A percentile compares a stretch with the other conserved stretches of the same genome.
phyloP scores from a whole-genome alignment of 1,139 yeast genomes.

The Candida tetrigidarum region DNA sequence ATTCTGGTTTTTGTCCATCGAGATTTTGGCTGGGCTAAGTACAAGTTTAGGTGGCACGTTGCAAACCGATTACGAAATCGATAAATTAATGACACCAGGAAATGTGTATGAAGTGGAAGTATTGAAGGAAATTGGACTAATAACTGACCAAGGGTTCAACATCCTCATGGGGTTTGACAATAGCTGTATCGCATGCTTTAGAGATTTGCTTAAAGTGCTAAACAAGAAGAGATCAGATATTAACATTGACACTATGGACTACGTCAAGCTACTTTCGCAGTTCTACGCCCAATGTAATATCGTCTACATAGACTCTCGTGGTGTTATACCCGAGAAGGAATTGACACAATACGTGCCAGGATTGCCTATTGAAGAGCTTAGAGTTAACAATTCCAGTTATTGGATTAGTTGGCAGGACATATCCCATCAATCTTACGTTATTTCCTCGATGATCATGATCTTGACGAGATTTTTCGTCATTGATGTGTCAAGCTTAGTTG shows the following conservation, averaged over 20 bases:
- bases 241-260: conserved; percentile 18
- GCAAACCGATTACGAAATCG: conserved; percentile 49
- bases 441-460: conserved; percentile 29
- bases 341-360: conserved; percentile 15
- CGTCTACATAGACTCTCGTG: conserved; percentile 14
- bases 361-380: conserved; percentile 18
- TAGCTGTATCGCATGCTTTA: conserved; percentile 46
- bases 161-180: conserved; percentile 58
- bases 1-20: conserved; percentile 65
- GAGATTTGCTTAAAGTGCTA: conserved; percentile 53
- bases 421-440: conserved; percentile 33
- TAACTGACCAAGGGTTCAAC: conserved; percentile 52
- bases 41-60: conserved; percentile 67
- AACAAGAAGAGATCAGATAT: conserved; percentile 34
- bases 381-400: conserved; percentile 12
- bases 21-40: conserved; percentile 63
- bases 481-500: conserved; percentile 32
- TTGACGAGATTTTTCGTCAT: conserved; percentile 29
- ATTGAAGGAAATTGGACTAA: conserved; percentile 33
- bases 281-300: conserved; percentile 22
- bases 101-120: conserved; percentile 41
- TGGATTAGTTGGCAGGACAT: conserved; percentile 38
- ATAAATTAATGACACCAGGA: conserved; percentile 46
- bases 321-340: conserved; percentile 15
- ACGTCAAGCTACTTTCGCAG: conserved; percentile 27